Evolutionary conservation across 2,329 filamentous ascomycete genomes (phyloP), one percentile per base, ranked within the genome.

Genomic region (Sordariomycetes sp.): DNA sequence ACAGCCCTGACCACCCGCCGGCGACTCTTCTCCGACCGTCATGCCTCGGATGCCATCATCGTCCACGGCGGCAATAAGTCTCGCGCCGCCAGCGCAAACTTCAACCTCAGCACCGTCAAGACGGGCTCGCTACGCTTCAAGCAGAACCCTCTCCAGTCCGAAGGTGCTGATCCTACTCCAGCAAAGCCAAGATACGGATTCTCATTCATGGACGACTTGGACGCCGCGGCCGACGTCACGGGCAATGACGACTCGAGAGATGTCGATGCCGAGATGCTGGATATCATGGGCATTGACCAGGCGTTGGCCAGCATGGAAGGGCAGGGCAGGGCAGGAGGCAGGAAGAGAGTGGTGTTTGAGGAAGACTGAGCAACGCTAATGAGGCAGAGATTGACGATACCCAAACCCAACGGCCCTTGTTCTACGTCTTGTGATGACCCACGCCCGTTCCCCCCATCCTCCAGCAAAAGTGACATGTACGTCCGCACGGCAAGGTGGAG

Each of bases 401-500:
- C n/a, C n/a, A n/a, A n/a, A n/a, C 58, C 59, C 57, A 45, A 41
- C 31, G n/a, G 12, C 15, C 8, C 34, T 39, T 34, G 31, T 39
- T 21, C 30, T 24, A 32, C 40, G 16, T 26, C 21, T 14, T 20
- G 31, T 38, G 19, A 39, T 14, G 29, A 27, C 25, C 8, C 8
- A 24, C 21, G 21, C 8, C 21, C 8, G 8, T 10, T n/a, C n/a
- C n/a, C n/a, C n/a, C 9, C 29, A 39, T 33, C 17, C 34, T 34
- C 7, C 15, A 29, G n/a, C 49, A 20, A 36, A 15, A 27, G 30
- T 32, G 30, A 32, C n/a, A 14, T 32, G 11, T 2, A 15, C 18
- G 19, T 73, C 73, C 76, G 76, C 76, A 76, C 72, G 75, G 74
- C 74, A 69, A 75, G 76, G 76, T 81, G 76, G 75, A 81, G 76